Conservation (phyloP, 352 stramenopile species). For the Pythium aquatile region DNA sequence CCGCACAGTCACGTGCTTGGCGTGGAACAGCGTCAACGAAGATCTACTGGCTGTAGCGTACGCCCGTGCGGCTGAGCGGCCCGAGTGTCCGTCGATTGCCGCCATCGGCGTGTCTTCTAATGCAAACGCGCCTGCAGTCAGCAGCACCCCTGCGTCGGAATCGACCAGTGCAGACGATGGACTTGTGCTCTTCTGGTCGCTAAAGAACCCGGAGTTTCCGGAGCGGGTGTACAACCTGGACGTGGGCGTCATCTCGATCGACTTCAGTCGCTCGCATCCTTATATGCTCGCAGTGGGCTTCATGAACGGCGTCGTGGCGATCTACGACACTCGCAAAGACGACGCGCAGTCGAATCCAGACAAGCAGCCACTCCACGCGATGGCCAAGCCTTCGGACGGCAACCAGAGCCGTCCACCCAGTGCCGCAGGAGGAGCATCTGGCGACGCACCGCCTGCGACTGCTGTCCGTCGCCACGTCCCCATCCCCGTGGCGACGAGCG, state of each 20-base stretch:
- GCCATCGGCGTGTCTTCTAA: constrained; percentile 8
- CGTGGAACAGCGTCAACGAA: constrained; percentile 86
- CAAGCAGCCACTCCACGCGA: background rate
- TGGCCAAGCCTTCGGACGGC: constrained; percentile 7
- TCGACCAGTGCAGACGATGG: constrained; percentile 29
- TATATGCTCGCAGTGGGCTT: constrained; percentile 90
- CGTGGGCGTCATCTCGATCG: constrained; percentile 84
- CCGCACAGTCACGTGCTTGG: constrained; percentile 66
- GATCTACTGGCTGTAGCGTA: constrained; percentile 92
- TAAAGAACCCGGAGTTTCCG: constrained; percentile 91
- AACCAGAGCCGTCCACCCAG: constrained; percentile 8
- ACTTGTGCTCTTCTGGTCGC: constrained; percentile 92
- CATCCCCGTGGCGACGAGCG: constrained; percentile 53
- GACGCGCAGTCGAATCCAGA: constrained; percentile 21
- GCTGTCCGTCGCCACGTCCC: constrained; percentile 26
- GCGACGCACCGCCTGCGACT: background rate
- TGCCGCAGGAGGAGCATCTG: constrained; percentile 4
- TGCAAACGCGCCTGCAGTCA: background rate
- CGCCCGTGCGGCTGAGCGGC: constrained; percentile 26
- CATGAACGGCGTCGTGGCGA: constrained; percentile 86
- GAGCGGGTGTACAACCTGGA: constrained; percentile 84
- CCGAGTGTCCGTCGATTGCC: constrained; percentile 9
- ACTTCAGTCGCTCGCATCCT: constrained; percentile 85
- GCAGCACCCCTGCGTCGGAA: background rate
- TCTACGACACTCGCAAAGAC: constrained; percentile 89